Evolutionary conservation across 257 asterid species (phyloP).

Genomic region (Solanum piurae): DNA sequence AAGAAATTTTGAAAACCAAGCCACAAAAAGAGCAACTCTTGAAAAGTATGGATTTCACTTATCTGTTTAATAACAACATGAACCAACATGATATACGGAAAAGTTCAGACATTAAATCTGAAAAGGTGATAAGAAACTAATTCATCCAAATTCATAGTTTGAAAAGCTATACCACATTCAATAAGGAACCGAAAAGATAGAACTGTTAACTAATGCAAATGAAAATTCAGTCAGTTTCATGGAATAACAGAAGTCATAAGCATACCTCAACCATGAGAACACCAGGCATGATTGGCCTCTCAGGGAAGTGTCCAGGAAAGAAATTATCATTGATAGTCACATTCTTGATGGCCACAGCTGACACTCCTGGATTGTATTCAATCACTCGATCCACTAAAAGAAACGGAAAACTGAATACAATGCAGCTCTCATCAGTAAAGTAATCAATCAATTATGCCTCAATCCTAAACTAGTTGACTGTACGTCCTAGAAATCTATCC

Average conservation of each 20-base stretch:
- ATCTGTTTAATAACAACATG: not conserved
- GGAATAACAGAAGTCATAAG: not conserved
- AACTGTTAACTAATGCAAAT: not conserved
- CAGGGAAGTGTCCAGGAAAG: conserved; percentile 92
- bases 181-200: not conserved
- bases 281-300: conserved; percentile 96
- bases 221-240: not conserved
- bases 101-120: not conserved
- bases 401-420: conserved; percentile 58
- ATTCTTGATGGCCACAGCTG: conserved; percentile 88
- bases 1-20: not conserved
- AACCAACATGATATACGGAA: not conserved
- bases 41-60: not conserved
- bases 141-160: not conserved
- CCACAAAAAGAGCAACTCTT: not conserved
- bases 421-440: not conserved
- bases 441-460: not conserved
- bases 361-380: conserved; percentile 73
- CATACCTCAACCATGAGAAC: conserved; percentile 93
- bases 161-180: not conserved
- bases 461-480: not conserved
- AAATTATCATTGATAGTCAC: conserved; percentile 84
- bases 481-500: not conserved
- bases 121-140: not conserved
- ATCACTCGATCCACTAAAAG: conserved; percentile 87